Base-by-base conservation (phyloP, 805 yeast genomes). In the Wickerhamomyces rabaulensis region DNA sequence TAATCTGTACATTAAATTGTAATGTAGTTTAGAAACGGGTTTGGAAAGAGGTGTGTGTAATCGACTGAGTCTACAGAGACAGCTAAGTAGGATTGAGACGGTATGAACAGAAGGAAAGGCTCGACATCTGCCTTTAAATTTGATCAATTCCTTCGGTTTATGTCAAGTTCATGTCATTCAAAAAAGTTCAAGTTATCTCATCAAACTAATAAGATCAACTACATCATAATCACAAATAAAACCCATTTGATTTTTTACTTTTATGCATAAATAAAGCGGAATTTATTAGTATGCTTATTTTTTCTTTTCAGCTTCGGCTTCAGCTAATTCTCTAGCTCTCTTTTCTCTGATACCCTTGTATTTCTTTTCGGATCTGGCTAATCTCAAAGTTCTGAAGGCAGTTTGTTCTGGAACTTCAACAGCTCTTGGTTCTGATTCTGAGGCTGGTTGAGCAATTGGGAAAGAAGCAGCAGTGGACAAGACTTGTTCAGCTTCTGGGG, bases 221-320 rank as follows among this genome's bases (percentile, higher is more conserved):
- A n/a, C 16, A 29, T n/a, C 6, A 29, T 16, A 29, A 16, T 33
- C 36, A 33, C 36, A 33, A 33, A 33, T 33, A 33, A 33, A 33
- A 33, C 36, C 36, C 36, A 33, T 33, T 33, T 33, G 36, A 40
- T 23, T 23, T 36, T 20, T 22, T 26, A 31, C 25, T 41, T 31
- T 38, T 23, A 41, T 45, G 39, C 43, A 22, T 39, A 45, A 33
- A 26, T 36, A 19, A 37, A 25, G 22, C 17, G 22, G 33, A 23
- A 39, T 23, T 37, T 31, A 25, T 36, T n/a, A 41, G 21, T 39
- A 36, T 42, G 44, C 48, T 82, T 87, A 88, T 84, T 89, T 89
- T 88, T 90, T 90, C 91, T 90, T 90, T 68, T 90, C 97, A 78
- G 95, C 96, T 80, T 91, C 98, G 73, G 97, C 98, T 79, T 88